These are phyloP conservation scores for Clitoria ternatea DNA, from an alignment of 306 rosid species.

Conservation along the genomic window DNA sequence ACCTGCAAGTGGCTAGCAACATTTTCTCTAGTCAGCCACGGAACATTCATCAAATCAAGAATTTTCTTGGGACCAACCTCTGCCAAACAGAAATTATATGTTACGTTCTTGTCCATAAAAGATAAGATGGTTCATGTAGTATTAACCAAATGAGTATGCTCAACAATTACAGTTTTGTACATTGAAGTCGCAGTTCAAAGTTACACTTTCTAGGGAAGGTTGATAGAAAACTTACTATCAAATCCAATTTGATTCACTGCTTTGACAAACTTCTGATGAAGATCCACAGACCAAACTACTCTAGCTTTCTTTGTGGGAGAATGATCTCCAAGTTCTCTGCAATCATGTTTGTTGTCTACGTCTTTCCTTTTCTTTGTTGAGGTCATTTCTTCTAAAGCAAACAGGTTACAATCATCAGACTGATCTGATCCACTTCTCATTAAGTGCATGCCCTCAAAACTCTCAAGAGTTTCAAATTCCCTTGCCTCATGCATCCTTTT, in stretches of 20 bases:
- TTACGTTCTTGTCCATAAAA: constrained; percentile 25
- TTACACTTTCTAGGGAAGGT: background rate
- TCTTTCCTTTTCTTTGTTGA: constrained; percentile 61
- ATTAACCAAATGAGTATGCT: constrained; percentile 11
- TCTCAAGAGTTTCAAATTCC: constrained; percentile 59
- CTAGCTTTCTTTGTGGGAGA: constrained; percentile 69
- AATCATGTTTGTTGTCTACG: constrained; percentile 50
- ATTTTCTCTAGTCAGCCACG: constrained; percentile 74
- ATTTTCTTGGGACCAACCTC: constrained; percentile 93
- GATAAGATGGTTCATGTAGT: constrained; percentile 1
- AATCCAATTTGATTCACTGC: constrained; percentile 84
- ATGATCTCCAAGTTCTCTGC: constrained; percentile 51
- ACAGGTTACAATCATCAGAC: constrained; percentile 56
- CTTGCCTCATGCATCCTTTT: constrained; percentile 73
- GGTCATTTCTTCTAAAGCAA: constrained; percentile 51
- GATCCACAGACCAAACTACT: constrained; percentile 91
- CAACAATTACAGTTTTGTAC: background rate
- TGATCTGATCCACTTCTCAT: constrained; percentile 49
- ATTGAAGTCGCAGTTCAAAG: background rate
- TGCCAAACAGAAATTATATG: constrained; percentile 53
- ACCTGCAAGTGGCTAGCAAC: constrained; percentile 97
- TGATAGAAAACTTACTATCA: constrained; percentile 56
- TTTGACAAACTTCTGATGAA: constrained; percentile 85
- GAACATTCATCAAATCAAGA: constrained; percentile 84
- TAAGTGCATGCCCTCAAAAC: constrained; percentile 49